Evolutionary conservation across 1,139 yeast genomes (phyloP).

Genomic region (Saccharomyces hybrid): DNA sequence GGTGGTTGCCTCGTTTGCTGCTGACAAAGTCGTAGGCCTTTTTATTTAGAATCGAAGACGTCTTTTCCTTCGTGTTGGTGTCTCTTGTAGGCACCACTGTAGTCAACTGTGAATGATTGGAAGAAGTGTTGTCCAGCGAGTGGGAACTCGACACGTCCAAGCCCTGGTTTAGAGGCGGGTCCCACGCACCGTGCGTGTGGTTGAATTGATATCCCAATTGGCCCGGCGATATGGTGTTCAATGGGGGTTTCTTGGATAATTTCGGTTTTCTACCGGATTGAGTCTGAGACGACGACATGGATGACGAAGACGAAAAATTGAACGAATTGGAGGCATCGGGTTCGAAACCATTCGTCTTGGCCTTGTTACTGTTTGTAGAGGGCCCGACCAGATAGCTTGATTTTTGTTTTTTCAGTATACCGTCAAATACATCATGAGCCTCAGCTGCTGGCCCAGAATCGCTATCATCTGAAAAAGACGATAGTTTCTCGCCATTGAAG

Average conservation of each 20-base stretch:
- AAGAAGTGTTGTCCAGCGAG: constrained; percentile 15
- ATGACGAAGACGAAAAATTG: not conserved
- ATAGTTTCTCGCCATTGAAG: not conserved
- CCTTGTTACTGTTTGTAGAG: constrained; percentile 1
- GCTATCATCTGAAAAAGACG: constrained; percentile 9
- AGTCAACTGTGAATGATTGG: constrained; percentile 4
- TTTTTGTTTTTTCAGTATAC: constrained; percentile 20
- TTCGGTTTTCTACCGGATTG: not conserved
- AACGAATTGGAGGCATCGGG: not conserved
- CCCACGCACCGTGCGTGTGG: constrained; percentile 27
- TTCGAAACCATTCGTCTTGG: not conserved
- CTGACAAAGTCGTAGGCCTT: not conserved
- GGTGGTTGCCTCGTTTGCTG: not conserved
- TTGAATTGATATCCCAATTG: constrained; percentile 27
- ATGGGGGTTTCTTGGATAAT: not conserved
- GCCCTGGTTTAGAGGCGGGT: constrained; percentile 16
- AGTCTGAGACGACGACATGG: constrained; percentile 4
- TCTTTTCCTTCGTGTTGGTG: not conserved
- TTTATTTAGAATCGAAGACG: constrained; percentile 1
- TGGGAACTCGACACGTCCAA: constrained; percentile 21
- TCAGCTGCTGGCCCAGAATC: constrained; percentile 24
- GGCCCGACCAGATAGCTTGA: constrained; percentile 15
- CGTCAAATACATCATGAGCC: constrained; percentile 24
- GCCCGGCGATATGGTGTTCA: constrained; percentile 15
- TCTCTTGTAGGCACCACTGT: not conserved